Percentiles rank a stretch among this genome's conserved stretches.
Evolutionary conservation across 768 basidiomycete species (phyloP).

Genomic region (Boletus eberwhitei): DNA sequence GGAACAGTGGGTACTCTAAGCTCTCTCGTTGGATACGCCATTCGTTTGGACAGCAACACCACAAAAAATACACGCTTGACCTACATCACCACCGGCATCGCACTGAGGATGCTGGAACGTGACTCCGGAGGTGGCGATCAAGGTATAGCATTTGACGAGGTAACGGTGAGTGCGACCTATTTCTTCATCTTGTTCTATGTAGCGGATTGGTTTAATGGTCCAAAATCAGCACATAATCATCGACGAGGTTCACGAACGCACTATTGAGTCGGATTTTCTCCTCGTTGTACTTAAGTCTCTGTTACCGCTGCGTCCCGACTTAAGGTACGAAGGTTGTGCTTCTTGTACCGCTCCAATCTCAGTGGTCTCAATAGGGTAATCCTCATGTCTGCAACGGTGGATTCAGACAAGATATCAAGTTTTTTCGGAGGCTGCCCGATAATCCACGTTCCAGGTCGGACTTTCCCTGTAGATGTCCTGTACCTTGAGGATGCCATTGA

Average conservation of each 20-base stretch:
- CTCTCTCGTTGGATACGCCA: conserved; percentile 92
- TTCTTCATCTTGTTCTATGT: conserved; percentile 1
- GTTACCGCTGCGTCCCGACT: conserved; percentile 66
- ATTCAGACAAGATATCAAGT: conserved; percentile 82
- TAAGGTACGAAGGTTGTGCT: conserved; percentile 58
- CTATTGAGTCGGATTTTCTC: conserved; percentile 96
- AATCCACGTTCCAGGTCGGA: conserved; percentile 88
- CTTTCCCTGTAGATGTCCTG: conserved; percentile 83
- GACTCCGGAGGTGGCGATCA: conserved; percentile 66
- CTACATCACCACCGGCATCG: conserved; percentile 93
- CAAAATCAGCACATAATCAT: conserved; percentile 80
- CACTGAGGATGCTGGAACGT: conserved; percentile 93
- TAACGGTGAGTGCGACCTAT: conserved; percentile 63
- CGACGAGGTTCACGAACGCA: conserved; percentile 97
- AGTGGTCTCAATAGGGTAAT: conserved; percentile 56
- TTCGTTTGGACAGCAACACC: conserved; percentile 86
- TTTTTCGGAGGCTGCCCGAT: conserved; percentile 88
- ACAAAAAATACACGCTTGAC: conserved; percentile 74
- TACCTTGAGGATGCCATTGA: conserved; percentile 93
- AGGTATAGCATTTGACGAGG: conserved; percentile 86
- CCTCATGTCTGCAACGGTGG: conserved; percentile 95
- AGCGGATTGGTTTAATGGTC: not conserved
- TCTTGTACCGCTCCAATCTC: not conserved
- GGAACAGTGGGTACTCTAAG: conserved; percentile 71
- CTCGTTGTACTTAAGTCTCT: conserved; percentile 89